A percentile compares a stretch with the other conserved stretches of the same genome.
Evolutionary conservation across 2,329 filamentous ascomycete genomes (phyloP).

Genomic region (Neonectria ditissima): DNA sequence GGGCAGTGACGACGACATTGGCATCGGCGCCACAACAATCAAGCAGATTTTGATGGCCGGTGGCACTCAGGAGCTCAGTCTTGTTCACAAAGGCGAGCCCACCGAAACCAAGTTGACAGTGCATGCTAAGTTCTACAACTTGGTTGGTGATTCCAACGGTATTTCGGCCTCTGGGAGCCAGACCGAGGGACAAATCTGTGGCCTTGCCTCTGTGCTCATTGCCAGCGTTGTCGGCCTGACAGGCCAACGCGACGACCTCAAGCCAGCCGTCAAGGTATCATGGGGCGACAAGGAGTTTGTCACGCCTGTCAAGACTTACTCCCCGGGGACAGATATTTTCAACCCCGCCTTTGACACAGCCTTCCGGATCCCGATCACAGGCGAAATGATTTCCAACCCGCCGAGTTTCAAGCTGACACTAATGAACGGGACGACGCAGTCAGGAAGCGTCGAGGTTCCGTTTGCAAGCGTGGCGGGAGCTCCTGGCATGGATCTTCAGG

Average conservation of each 20-base stretch:
- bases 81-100: slow-evolving; percentile 38
- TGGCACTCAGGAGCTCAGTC: slow-evolving; percentile 35
- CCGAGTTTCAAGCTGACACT: slow-evolving; percentile 34
- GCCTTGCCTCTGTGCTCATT: slow-evolving; percentile 40
- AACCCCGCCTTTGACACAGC: slow-evolving; percentile 42
- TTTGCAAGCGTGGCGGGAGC: slow-evolving; percentile 27
- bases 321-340: slow-evolving; percentile 42
- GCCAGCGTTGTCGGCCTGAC: slow-evolving; percentile 32
- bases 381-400: slow-evolving; percentile 32
- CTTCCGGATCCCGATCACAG: slow-evolving; percentile 40
- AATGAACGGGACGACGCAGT: slow-evolving; percentile 31
- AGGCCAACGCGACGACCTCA: slow-evolving; percentile 43
- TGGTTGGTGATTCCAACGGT: slow-evolving; percentile 35
- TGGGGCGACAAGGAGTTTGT: slow-evolving; percentile 43
- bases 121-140: slow-evolving; percentile 40
- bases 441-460: slow-evolving; percentile 34
- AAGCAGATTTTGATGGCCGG: slow-evolving; percentile 39
- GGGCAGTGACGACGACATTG: slow-evolving; percentile 41
- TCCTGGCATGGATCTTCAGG: slow-evolving; percentile 28
- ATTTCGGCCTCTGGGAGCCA: slow-evolving; percentile 30
- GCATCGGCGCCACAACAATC: slow-evolving; percentile 37
- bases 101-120: slow-evolving; percentile 37
- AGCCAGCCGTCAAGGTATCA: slow-evolving; percentile 40
- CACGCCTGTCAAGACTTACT: slow-evolving; percentile 39
- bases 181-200: slow-evolving; percentile 40